Conservation (phyloP, 495 filamentous ascomycete genomes). For the Penicillium egyptiacum region DNA sequence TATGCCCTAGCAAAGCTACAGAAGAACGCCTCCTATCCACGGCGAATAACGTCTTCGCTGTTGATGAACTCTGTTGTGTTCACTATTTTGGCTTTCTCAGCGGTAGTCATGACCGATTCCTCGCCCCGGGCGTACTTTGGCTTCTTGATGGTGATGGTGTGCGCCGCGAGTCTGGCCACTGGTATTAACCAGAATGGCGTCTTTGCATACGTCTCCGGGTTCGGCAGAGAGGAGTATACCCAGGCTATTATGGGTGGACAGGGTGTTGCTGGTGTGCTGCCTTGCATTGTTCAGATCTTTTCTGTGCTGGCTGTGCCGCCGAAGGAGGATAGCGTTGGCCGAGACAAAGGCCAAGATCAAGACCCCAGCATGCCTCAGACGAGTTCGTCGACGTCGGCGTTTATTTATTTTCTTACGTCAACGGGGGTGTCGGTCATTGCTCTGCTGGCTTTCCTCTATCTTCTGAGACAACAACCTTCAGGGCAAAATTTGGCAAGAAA, state of each 20-base stretch:
- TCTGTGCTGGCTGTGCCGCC: conserved; percentile 70
- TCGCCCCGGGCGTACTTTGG: conserved; percentile 67
- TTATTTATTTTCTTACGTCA: conserved; percentile 89
- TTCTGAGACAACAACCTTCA: conserved; percentile 44
- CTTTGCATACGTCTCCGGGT: conserved; percentile 86
- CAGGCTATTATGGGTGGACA: conserved; percentile 97
- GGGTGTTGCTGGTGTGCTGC: conserved; percentile 87
- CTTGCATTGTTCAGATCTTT: conserved; percentile 78
- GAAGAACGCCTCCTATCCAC: conserved; percentile 75
- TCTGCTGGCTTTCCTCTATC: conserved; percentile 60
- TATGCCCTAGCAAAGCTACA: conserved; percentile 77
- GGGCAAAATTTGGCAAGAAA: conserved; percentile 14
- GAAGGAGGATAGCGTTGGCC: conserved; percentile 9
- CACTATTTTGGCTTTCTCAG: conserved; percentile 75
- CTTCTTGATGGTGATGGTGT: conserved; percentile 85
- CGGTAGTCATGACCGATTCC: conserved; percentile 59
- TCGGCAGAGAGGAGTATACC: conserved; percentile 80
- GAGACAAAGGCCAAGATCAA: conserved; percentile 13
- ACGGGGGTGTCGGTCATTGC: conserved; percentile 60
- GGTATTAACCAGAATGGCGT: conserved; percentile 92
- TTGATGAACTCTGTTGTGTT: conserved; percentile 72
- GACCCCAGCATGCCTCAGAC: conserved; percentile 28
- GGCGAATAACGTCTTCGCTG: conserved; percentile 73
- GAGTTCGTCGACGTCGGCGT: conserved; percentile 65
- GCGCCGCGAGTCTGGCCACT: conserved; percentile 69